Conservation (phyloP, 1,284 basidiomycete genomes). For the Hemileia vastatrix region DNA sequence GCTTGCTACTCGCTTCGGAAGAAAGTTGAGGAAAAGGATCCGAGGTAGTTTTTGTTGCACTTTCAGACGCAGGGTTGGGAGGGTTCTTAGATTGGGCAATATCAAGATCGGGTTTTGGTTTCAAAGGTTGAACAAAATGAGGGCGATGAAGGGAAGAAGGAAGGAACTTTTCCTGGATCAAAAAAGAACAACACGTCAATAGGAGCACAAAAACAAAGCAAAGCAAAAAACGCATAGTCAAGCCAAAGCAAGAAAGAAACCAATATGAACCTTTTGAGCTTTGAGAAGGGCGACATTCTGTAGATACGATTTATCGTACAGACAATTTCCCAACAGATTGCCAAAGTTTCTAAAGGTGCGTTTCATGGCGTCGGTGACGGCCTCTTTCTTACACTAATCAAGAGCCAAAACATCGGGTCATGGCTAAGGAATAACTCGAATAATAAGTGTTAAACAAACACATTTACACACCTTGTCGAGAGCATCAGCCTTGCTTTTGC, state of each 20-base stretch:
- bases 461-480: constrained; percentile 71
- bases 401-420: not conserved
- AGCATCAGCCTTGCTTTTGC: constrained; percentile 70
- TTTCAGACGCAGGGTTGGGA: too few species aligned
- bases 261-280: constrained; percentile 58
- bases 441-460: constrained; percentile 12
- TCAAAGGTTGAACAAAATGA: too few species aligned
- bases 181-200: not conserved
- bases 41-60: too few species aligned
- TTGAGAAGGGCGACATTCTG: constrained; percentile 77
- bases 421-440: not conserved
- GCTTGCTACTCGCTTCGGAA: too few species aligned
- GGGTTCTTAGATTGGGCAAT: too few species aligned
- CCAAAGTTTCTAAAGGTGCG: constrained; percentile 84
- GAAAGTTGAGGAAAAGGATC: too few species aligned
- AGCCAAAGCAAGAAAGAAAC: not conserved
- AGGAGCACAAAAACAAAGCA: not conserved
- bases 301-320: constrained; percentile 84
- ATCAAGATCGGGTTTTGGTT: too few species aligned
- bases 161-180: constrained; percentile 20
- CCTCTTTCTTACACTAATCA: constrained; percentile 85
- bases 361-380: constrained; percentile 88
- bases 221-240: not conserved
- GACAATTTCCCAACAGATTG: constrained; percentile 84
- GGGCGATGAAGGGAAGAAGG: constrained; percentile 16